phyloP scores from a whole-genome alignment of 2,329 filamentous ascomycete species.

The Penicillium sp. region DNA sequence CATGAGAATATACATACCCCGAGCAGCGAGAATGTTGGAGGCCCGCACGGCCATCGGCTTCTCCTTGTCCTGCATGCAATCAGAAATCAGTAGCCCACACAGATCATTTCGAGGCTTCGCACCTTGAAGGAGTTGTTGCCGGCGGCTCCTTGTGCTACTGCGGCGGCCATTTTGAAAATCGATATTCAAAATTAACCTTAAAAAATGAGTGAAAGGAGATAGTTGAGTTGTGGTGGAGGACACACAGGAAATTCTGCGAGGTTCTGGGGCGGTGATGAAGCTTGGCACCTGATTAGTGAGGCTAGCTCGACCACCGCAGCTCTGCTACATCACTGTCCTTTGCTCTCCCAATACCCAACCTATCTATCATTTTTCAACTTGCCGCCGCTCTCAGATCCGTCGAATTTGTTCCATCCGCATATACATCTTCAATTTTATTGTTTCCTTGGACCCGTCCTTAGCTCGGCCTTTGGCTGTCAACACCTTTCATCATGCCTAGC shows the following conservation, averaged over 20 bases:
- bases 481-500: slow-evolving; percentile 63
- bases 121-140: slow-evolving; percentile 62
- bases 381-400: not conserved
- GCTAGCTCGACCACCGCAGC: slow-evolving; percentile 31
- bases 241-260: slow-evolving; percentile 34
- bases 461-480: slow-evolving; percentile 22
- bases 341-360: slow-evolving; percentile 16
- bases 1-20: slow-evolving; percentile 53
- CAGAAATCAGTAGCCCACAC: slow-evolving; percentile 30
- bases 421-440: slow-evolving; percentile 6
- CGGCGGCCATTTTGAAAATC: slow-evolving; percentile 43
- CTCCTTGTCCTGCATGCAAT: slow-evolving; percentile 64
- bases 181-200: slow-evolving; percentile 22
- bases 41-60: slow-evolving; percentile 96
- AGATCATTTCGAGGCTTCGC: slow-evolving; percentile 21
- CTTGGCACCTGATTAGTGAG: slow-evolving; percentile 35
- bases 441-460: slow-evolving; percentile 5
- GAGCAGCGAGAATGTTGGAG: slow-evolving; percentile 91
- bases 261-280: slow-evolving; percentile 34
- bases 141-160: slow-evolving; percentile 41
- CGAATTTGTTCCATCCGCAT: slow-evolving; percentile 1
- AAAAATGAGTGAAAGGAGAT: slow-evolving; percentile 18
- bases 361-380: slow-evolving; percentile 16
- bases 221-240: slow-evolving; percentile 19
- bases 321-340: slow-evolving; percentile 24